Conservation (phyloP, 345 rosid species). For the Camelina neglecta region DNA sequence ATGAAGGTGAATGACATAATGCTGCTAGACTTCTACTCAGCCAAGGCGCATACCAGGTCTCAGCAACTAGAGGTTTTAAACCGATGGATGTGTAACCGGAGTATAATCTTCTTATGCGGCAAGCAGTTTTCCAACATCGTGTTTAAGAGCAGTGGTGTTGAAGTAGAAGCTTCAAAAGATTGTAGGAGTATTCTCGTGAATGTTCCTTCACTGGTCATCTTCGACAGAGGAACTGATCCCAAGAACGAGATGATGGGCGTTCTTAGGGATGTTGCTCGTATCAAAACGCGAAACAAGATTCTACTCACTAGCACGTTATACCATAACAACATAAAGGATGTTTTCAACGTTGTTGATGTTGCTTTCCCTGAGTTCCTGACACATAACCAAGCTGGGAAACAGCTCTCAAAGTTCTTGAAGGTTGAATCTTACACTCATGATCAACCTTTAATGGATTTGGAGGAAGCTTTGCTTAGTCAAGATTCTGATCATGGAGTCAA, state of each 20-base stretch:
- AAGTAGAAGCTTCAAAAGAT: constrained; percentile 18
- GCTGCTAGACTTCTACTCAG: constrained; percentile 11
- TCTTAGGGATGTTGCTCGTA: constrained; percentile 54
- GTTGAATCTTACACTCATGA: not conserved
- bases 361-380: constrained; percentile 45
- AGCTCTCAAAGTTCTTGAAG: not conserved
- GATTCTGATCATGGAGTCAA: constrained; percentile 54
- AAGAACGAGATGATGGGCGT: constrained; percentile 62
- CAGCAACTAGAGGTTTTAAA: too few species aligned
- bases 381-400: not conserved
- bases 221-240: constrained; percentile 62
- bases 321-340: constrained; percentile 72
- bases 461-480: constrained; percentile 58
- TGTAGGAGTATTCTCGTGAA: constrained; percentile 63
- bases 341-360: constrained; percentile 64
- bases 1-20: constrained; percentile 59
- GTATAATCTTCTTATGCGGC: constrained; percentile 68
- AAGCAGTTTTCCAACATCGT: constrained; percentile 63
- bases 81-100: too few species aligned
- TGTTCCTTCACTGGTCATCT: constrained; percentile 54
- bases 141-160: constrained; percentile 43
- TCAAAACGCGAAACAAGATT: constrained; percentile 65
- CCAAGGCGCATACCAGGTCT: too few species aligned
- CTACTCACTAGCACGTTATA: constrained; percentile 67
- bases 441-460: constrained; percentile 38